Evolutionary conservation across 225 moss, liverwort and hornwort genomes (phyloP).

Genomic region (Rhytidiadelphus loreus): DNA sequence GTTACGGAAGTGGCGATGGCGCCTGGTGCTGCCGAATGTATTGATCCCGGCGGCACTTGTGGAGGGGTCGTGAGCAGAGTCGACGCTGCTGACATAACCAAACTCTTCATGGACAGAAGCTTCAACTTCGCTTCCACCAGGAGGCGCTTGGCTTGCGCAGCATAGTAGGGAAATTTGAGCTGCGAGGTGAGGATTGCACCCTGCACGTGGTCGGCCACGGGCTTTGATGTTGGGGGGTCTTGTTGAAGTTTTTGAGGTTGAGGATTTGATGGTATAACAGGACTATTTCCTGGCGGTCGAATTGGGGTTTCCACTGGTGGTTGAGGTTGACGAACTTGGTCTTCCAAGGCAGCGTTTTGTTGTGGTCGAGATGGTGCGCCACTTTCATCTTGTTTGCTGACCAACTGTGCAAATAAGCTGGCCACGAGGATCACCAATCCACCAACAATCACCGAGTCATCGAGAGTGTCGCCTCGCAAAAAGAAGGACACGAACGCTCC

Average conservation of each 20-base stretch:
- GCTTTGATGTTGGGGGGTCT: neutral
- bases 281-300: neutral
- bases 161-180: slow-evolving; percentile 86
- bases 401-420: slow-evolving; percentile 51
- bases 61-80: slow-evolving; percentile 4
- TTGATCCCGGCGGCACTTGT: neutral
- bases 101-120: slow-evolving; percentile 44
- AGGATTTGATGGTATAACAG: neutral
- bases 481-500: slow-evolving; percentile 66
- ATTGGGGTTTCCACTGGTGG: neutral
- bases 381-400: slow-evolving; percentile 31
- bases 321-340: neutral
- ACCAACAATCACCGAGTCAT: slow-evolving; percentile 48
- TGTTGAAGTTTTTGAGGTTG: neutral
- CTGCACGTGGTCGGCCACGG: slow-evolving; percentile 37
- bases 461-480: slow-evolving; percentile 33
- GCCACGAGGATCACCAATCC: slow-evolving; percentile 48
- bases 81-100: slow-evolving; percentile 21
- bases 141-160: slow-evolving; percentile 73
- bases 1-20: slow-evolving; percentile 16
- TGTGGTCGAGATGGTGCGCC: neutral
- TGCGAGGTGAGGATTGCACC: slow-evolving; percentile 76
- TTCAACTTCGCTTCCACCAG: slow-evolving; percentile 66
- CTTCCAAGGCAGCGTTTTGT: neutral
- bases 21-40: slow-evolving; percentile 23